A percentile compares a stretch with the other conserved stretches of the same genome.
These are phyloP conservation scores for Plectranthus barbatus DNA, from an alignment of 257 asterid species.

Conservation along the genomic window DNA sequence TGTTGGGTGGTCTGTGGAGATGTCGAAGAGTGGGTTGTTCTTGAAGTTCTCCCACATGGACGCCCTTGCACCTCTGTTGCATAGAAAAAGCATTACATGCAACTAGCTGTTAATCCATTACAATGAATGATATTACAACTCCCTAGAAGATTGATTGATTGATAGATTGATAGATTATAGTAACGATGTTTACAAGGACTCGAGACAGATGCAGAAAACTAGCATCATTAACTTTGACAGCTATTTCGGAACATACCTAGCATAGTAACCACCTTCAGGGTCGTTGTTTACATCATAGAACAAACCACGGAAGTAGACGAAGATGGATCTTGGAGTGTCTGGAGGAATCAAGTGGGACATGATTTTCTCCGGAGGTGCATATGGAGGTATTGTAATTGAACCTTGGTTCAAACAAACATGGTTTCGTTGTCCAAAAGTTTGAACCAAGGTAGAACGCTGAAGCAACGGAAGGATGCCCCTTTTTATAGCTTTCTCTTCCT, in stretches of 20 bases:
- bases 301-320: slow-evolving; percentile 77
- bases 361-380: slow-evolving; percentile 87
- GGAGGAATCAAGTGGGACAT: slow-evolving; percentile 76
- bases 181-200: background rate
- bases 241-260: slow-evolving; percentile 36
- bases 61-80: slow-evolving; percentile 74
- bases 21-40: slow-evolving; percentile 79
- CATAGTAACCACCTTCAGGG: slow-evolving; percentile 86
- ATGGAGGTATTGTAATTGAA: slow-evolving; percentile 75
- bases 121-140: background rate
- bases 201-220: background rate
- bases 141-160: too few species aligned
- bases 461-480: slow-evolving; percentile 70
- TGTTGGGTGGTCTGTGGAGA: slow-evolving; percentile 72
- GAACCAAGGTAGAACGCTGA: slow-evolving; percentile 70
- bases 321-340: slow-evolving; percentile 71
- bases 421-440: slow-evolving; percentile 79
- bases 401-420: slow-evolving; percentile 78
- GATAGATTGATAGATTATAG: background rate
- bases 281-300: slow-evolving; percentile 70
- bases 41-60: slow-evolving; percentile 87
- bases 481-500: slow-evolving; percentile 86
- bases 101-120: background rate
- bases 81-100: background rate
- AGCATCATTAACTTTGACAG: background rate